Base-by-base conservation (phyloP, 805 yeast species). In the Cyberlindnera amylophila region DNA sequence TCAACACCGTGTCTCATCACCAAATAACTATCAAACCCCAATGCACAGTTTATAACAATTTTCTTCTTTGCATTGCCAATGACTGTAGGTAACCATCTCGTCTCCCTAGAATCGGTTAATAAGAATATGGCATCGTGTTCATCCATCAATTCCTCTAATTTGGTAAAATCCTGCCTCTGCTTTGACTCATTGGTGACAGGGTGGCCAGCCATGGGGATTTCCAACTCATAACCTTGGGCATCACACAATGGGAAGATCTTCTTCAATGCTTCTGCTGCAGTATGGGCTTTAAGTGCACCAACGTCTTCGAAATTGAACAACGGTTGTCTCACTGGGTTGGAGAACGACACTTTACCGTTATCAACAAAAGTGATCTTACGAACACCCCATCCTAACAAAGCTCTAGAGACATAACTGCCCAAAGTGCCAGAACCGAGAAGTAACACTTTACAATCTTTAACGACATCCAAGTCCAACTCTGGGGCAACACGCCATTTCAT, bases 401-500 rank as follows among this genome's bases (percentile, higher is more conserved):
- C 83, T 42, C 99, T 71, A 0, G 95, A 75, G 6, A 93, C 91
- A 56, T 91, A 91, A 45, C 95, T 83, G 0, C 99, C 99, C 7
- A 95, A 70, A 3, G 99, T 93, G 6, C 99, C 99, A 0, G 98
- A 86, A 0, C 99, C 99, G n/a, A 93, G 71, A 13, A 93, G 66
- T 33, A 93, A 63, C 30, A 90, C 83, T 50, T 74, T 82, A 10
- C 82, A 74, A 14, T 63, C 45, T 49, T 77, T 75, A 17, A 93
- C 68, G 2, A 65, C 57, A 6, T 86, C 90, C 36, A 93, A 67
- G 55, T 93, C 76, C 4, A 93, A 59, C 8, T 79, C 73, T 0
- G 99, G 98, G 0, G 86, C 88, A 14, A 93, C 77, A 51, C 99
- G 73, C 99, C 99, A 93, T 58, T 89, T 88, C 99, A 93, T 93